Percentiles rank a stretch among this genome's conserved stretches.
phyloP scores from a whole-genome alignment of 208 protist species.

The Trichomonas vaginalis region DNA sequence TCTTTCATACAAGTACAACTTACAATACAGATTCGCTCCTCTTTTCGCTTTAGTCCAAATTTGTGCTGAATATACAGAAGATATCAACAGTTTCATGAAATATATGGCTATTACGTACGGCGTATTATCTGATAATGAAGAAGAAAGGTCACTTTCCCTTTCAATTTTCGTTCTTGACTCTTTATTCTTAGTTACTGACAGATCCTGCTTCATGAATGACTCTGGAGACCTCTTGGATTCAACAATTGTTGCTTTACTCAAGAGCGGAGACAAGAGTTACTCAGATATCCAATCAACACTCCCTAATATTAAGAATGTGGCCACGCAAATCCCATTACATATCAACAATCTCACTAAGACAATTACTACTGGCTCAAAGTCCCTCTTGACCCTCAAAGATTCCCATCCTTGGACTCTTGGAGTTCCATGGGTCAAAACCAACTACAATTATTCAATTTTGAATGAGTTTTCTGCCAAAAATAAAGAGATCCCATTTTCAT shows the following conservation, averaged over 20 bases:
- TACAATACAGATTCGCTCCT: not conserved
- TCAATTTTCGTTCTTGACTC: not conserved
- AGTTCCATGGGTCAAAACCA: not conserved
- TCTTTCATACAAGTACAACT: not conserved
- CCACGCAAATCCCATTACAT: not conserved
- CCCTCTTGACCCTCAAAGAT: not conserved
- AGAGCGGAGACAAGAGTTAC: not conserved
- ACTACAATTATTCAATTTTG: not conserved
- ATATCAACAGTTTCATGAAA: not conserved
- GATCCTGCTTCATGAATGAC: not conserved
- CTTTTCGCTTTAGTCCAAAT: not conserved
- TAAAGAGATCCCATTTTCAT: not conserved
- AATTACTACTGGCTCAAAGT: not conserved
- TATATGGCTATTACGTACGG: not conserved
- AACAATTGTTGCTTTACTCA: not conserved
- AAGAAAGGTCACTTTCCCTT: not conserved
- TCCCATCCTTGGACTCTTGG: not conserved
- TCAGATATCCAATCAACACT: not conserved
- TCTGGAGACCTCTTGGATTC: not conserved
- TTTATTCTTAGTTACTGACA: not conserved
- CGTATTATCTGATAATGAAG: not conserved
- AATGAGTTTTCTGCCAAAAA: not conserved
- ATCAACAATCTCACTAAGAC: not conserved
- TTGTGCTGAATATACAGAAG: not conserved
- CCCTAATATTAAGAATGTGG: not conserved